Percentiles rank a stretch among this genome's conserved stretches.
phyloP scores from a whole-genome alignment of 106 monocot species.

The Dactylorhiza incarnata region DNA sequence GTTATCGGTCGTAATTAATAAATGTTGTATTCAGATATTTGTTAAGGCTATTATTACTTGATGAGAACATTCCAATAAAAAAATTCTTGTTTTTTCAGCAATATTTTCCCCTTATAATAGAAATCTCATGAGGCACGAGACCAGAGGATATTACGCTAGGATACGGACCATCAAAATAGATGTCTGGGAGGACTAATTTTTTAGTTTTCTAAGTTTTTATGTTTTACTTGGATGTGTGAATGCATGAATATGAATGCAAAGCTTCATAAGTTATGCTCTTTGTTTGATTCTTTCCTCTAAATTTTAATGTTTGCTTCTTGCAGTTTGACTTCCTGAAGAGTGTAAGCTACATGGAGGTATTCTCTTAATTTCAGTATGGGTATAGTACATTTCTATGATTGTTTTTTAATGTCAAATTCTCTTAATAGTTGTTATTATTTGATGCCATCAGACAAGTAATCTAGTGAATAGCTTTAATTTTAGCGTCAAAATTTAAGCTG shows the following conservation, averaged over 20 bases:
- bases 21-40: too few relatives aligned
- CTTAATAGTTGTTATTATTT: neutral
- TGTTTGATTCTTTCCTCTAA: neutral
- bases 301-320: constrained; percentile 12
- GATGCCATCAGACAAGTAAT: neutral
- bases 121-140: too few relatives aligned
- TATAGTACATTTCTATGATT: neutral
- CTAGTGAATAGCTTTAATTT: neutral
- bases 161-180: neutral
- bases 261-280: neutral
- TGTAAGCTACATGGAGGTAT: constrained; percentile 72
- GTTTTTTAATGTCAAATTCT: neutral
- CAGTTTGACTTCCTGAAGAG: constrained; percentile 71
- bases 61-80: too few relatives aligned
- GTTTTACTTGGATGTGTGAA: neutral
- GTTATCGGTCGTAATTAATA: too few relatives aligned
- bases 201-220: neutral
- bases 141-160: too few relatives aligned
- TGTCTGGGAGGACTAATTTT: neutral
- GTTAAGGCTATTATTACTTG: too few relatives aligned
- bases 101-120: too few relatives aligned
- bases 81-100: too few relatives aligned
- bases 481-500: neutral
- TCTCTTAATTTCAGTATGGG: neutral
- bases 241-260: neutral